phyloP scores from a whole-genome alignment of 2,329 filamentous ascomycete species.

The Verticillium longisporum region DNA sequence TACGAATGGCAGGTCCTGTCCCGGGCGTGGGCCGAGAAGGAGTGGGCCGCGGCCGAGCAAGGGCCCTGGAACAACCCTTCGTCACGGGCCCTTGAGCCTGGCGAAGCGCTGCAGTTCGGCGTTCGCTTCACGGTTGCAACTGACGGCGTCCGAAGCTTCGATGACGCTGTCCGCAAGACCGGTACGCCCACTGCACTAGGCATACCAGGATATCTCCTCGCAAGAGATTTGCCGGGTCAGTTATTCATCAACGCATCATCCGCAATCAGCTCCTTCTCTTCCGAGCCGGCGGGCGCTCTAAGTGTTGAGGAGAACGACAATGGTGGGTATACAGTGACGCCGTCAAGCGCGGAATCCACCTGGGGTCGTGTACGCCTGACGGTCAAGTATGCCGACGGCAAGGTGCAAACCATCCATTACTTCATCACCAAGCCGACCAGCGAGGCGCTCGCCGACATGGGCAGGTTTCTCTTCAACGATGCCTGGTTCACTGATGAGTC shows the following conservation, averaged over 20 bases:
- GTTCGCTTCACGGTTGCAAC: constrained; percentile 41
- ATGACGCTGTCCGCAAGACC: constrained; percentile 33
- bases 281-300: constrained; percentile 29
- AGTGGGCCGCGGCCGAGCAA: constrained; percentile 37
- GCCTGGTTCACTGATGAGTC: constrained; percentile 43
- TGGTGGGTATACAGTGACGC: constrained; percentile 32
- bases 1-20: constrained; percentile 54
- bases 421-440: constrained; percentile 41
- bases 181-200: constrained; percentile 43
- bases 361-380: constrained; percentile 45
- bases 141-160: constrained; percentile 37
- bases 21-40: constrained; percentile 46
- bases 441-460: constrained; percentile 36
- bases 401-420: constrained; percentile 49
- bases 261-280: constrained; percentile 29
- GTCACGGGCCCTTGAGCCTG: constrained; percentile 34
- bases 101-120: constrained; percentile 38
- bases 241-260: constrained; percentile 37
- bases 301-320: constrained; percentile 19
- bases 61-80: constrained; percentile 49
- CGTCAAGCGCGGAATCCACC: constrained; percentile 24
- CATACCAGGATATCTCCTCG: constrained; percentile 48
- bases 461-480: constrained; percentile 44
- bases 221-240: constrained; percentile 34
- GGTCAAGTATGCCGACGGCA: constrained; percentile 39